Base-by-base conservation (phyloP, 2,329 filamentous ascomycete species). In the Xylariaceae sp. region DNA sequence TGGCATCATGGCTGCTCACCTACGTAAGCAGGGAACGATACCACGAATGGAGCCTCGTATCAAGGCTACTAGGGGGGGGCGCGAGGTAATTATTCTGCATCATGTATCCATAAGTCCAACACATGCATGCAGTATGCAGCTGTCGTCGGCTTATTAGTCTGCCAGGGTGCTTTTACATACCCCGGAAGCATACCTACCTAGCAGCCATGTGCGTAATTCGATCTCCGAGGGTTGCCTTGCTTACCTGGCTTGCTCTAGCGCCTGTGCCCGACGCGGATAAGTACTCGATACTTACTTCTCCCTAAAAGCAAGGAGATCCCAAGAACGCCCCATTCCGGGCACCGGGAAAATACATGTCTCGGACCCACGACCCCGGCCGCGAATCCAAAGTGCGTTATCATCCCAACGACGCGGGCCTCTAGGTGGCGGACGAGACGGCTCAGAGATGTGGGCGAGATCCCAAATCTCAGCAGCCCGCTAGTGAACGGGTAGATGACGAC, bases 231-330 rank as follows among this genome's bases (percentile, higher is more conserved):
- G 14, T 16, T 12, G 32, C 32, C 14, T 37, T 37, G 3, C 9
- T 10, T 37, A 37, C 32, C 12, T 37, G 32, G 32, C 32, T 16
- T 37, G 14, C 32, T 7, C 32, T 54, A 52, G 48, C 21, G 48
- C 44, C 48, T 47, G 50, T 56, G 2, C 16, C 45, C 48, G 19
- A 20, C n/a, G 49, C 12, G n/a, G n/a, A n/a, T n/a, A 41, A 51
- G 56, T 60, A 62, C 42, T 23, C 20, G 48, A 44, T 61, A 62
- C 59, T 49, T 56, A 9, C 9, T 12, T 9, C 20, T n/a, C 47
- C n/a, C 48, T 29, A 16, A 37, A 12, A 37, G 14, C 6, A 37
- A 16, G 32, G 14, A 37, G 14, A 7, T 3, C 9, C 32, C 5
- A 37, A 14, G 32, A 16, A 37, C 32, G 32, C 14, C 32, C 12